These are phyloP conservation scores for Ophiocordyceps sinensis DNA, from an alignment of 2,329 filamentous ascomycete species.

Conservation along the genomic window DNA sequence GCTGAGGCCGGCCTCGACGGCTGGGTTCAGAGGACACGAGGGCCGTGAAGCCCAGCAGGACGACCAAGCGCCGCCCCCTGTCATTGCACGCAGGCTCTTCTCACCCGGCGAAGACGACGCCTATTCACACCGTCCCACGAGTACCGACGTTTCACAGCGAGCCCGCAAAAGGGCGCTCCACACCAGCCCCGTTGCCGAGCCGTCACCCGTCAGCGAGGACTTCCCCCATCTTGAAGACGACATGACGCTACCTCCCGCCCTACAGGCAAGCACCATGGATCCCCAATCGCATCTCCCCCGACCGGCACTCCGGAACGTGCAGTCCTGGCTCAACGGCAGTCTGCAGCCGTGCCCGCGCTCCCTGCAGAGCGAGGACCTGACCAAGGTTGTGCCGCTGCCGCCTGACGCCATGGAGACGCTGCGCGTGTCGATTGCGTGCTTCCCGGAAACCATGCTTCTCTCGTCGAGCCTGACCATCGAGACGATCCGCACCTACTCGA, in stretches of 20 bases:
- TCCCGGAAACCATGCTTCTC: conserved; percentile 44
- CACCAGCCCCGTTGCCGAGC: not conserved
- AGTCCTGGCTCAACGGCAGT: conserved; percentile 20
- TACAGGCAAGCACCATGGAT: conserved; percentile 9
- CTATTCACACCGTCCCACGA: not conserved
- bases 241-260: conserved; percentile 1
- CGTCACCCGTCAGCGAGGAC: conserved; percentile 3
- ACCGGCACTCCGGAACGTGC: conserved; percentile 19
- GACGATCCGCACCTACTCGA: conserved; percentile 41
- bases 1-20: not conserved
- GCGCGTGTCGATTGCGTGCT: conserved; percentile 37
- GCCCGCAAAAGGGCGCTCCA: not conserved
- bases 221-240: conserved; percentile 2
- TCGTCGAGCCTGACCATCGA: conserved; percentile 41
- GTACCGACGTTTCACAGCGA: not conserved
- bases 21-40: not conserved
- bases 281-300: conserved; percentile 18
- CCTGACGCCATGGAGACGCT: conserved; percentile 39
- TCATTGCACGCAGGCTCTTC: not conserved
- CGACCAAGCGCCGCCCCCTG: not conserved
- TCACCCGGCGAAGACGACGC: not conserved
- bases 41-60: not conserved
- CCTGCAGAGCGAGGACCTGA: conserved; percentile 18
- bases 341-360: conserved; percentile 14
- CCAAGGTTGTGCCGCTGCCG: conserved; percentile 31